These are phyloP conservation scores for Talaromyces sp. DNA, from an alignment of 2,329 filamentous ascomycete genomes.

Conservation along the genomic window DNA sequence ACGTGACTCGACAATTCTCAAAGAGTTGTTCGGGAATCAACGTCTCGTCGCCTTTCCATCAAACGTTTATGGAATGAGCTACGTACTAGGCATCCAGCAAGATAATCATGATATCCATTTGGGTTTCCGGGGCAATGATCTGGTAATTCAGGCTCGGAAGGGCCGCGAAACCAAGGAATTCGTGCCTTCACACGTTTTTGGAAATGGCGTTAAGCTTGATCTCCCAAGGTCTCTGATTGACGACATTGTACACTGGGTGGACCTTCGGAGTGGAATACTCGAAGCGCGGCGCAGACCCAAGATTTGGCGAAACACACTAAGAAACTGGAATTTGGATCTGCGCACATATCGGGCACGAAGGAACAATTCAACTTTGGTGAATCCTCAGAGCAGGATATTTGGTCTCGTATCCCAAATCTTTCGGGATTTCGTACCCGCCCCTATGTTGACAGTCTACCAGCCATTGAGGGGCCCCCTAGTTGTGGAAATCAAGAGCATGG, in stretches of 20 bases:
- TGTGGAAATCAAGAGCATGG: constrained; percentile 52
- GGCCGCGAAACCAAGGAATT: constrained; percentile 39
- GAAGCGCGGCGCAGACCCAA: constrained; percentile 51
- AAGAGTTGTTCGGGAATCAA: constrained; percentile 54
- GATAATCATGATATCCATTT: constrained; percentile 53
- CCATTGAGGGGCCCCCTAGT: constrained; percentile 32
- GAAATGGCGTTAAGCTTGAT: constrained; percentile 35
- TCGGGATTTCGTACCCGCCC: constrained; percentile 46
- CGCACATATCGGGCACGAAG: constrained; percentile 4
- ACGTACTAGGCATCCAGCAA: constrained; percentile 41
- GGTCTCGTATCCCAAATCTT: constrained; percentile 47
- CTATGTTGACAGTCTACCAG: constrained; percentile 49
- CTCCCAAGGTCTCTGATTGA: constrained; percentile 52
- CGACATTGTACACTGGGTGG: constrained; percentile 59
- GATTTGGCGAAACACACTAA: constrained; percentile 47
- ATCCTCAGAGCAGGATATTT: constrained; percentile 47
- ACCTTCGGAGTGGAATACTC: constrained; percentile 46
- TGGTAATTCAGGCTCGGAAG: constrained; percentile 49
- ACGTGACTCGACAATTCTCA: constrained; percentile 43
- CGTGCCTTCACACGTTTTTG: constrained; percentile 32
- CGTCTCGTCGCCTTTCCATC: constrained; percentile 55
- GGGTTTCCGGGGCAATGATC: constrained; percentile 42
- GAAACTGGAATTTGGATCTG: constrained; percentile 37
- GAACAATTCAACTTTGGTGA: constrained; percentile 31
- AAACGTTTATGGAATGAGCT: constrained; percentile 51